Conservation (phyloP, 208 protist species). For the Wallacemonas rigidus region DNA sequence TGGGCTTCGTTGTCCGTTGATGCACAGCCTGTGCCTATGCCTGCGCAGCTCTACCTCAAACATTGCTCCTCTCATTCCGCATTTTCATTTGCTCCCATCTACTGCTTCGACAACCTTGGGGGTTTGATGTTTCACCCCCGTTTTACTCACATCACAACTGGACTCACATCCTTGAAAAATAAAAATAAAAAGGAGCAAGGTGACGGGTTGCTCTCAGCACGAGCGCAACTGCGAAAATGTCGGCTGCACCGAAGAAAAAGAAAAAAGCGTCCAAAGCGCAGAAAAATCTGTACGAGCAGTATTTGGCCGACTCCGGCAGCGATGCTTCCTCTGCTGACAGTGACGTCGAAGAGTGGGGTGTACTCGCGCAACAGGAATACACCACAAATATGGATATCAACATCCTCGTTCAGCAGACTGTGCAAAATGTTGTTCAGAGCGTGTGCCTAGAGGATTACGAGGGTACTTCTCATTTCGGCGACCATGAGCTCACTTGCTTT, state of each 20-base stretch:
- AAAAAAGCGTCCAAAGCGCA: conserved; percentile 30
- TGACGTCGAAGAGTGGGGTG: conserved; percentile 33
- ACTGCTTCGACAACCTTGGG: no score
- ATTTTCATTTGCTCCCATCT: no score
- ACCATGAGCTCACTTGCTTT: conserved; percentile 78
- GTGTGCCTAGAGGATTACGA: conserved; percentile 75
- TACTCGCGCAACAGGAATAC: conserved; percentile 56
- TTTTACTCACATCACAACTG: no score
- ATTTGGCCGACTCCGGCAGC: conserved; percentile 73
- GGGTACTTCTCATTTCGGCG: conserved; percentile 54
- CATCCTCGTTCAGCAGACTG: conserved; percentile 77
- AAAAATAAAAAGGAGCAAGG: no score
- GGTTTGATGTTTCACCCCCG: no score
- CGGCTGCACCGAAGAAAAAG: conserved; percentile 10
- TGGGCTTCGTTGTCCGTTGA: no score
- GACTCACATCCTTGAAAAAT: no score
- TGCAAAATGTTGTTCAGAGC: conserved; percentile 76
- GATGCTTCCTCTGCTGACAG: conserved; percentile 30
- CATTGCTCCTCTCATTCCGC: no score
- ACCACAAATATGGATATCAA: conserved; percentile 76
- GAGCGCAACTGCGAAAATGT: not conserved
- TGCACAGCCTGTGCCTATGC: no score
- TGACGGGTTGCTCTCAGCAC: no score
- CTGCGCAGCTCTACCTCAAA: no score
- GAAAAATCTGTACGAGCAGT: conserved; percentile 66